Base-by-base conservation (phyloP, 805 yeast species). In the Pichia nanzhaoensis region DNA sequence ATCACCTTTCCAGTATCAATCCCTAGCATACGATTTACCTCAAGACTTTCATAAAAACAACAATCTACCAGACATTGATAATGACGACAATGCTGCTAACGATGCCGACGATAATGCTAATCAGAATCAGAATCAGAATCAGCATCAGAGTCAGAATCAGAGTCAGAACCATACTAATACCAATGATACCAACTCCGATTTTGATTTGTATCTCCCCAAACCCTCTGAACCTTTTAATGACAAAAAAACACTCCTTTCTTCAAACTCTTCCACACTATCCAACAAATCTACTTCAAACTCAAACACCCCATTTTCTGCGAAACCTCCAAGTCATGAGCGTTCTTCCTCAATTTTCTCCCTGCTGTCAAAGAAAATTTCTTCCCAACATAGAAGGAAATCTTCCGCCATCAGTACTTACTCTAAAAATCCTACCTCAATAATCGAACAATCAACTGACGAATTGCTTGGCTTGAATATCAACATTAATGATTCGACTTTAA, bases 1-100 rank as follows among this genome's bases (percentile, higher is more conserved):
- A 40, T 56, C 51, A 41, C 67, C 66, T 8, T 64, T 64, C 50
- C 61, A 62, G 42, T 64, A 58, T 50, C 65, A 64, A 45, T 50
- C 65, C 17, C 45, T 57, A 34, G 44, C 49, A 2, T 64, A 64
- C 45, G 67, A 64, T 35, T 52, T 62, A n/a, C 63, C 67, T 10
- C 55, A 57, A 27, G 52, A 57, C 34, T 57, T 59, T 37, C 63
- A 47, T 39, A n/a, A 31, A 32, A 22, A 37, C 5, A 50, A 33
- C 34, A 41, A 19, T 42, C 37, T 42, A 16, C 43, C 36, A 34
- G 39, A 21, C 21, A 28, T 27, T 31, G 12, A 17, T 21, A 18
- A 7, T 8, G 18, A 30, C 22, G 41, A 31, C 13, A n/a, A 35
- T 12, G 9, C n/a, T n/a, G 17, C 19, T 16, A 7, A n/a, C n/a